Evolutionary conservation across 306 rosid species (phyloP).

Genomic region (Glycine latifolia): DNA sequence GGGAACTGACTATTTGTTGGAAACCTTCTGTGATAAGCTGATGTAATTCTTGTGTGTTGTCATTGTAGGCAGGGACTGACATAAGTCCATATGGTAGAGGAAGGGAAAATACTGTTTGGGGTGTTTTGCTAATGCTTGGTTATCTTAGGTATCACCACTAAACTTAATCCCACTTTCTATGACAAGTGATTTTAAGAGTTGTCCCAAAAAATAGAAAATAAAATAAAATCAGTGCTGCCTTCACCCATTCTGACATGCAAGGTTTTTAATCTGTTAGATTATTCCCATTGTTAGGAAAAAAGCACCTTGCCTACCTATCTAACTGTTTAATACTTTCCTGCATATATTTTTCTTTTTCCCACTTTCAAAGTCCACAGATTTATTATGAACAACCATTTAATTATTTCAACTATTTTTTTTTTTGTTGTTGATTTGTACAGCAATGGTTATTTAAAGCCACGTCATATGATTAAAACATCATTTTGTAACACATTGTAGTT

Average conservation of each 20-base stretch:
- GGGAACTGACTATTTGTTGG: constrained; percentile 24
- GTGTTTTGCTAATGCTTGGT: constrained; percentile 30
- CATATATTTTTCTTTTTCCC: constrained; percentile 4
- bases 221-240: not conserved
- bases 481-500: not conserved
- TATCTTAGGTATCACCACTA: constrained; percentile 36
- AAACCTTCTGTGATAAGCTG: not conserved
- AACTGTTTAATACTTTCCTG: not conserved
- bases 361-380: not conserved
- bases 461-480: not conserved
- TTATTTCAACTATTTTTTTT: not conserved
- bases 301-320: constrained; percentile 4
- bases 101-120: constrained; percentile 43
- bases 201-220: not conserved
- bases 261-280: constrained; percentile 4
- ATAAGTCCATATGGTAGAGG: constrained; percentile 41
- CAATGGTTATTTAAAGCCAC: not conserved
- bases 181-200: not conserved
- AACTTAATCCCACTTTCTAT: constrained; percentile 19
- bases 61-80: constrained; percentile 39
- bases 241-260: constrained; percentile 20
- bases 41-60: constrained; percentile 13
- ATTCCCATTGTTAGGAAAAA: not conserved
- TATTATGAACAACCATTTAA: not conserved
- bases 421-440: not conserved